Conservation (phyloP, 768 basidiomycete species). For the Suillus discolor region DNA sequence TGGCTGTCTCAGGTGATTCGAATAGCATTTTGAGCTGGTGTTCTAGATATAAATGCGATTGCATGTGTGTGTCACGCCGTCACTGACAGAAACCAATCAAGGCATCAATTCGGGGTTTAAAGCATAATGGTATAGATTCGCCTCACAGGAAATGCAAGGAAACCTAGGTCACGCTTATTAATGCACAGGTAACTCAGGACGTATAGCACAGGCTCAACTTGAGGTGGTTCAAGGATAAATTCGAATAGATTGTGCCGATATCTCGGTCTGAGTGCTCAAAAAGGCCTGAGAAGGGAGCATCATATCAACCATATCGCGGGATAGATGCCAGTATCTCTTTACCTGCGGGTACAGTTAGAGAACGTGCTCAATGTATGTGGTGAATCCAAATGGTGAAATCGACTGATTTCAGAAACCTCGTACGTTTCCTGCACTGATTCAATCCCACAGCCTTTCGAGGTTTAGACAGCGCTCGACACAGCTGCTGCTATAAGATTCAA, state of each 20-base stretch:
- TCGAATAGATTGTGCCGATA: conserved; percentile 1
- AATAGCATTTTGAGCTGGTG: conserved; percentile 26
- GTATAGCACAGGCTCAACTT: conserved; percentile 6
- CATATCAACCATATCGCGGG: background rate
- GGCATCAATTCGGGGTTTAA: conserved; percentile 13
- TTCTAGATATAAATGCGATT: conserved; percentile 25
- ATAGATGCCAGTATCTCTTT: background rate
- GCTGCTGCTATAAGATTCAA: background rate
- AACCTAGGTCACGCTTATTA: conserved; percentile 11
- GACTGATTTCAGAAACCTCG: background rate
- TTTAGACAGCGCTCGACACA: background rate
- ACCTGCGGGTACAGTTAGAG: background rate
- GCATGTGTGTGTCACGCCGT: conserved; percentile 26
- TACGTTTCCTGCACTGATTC: background rate
- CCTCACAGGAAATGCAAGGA: conserved; percentile 20
- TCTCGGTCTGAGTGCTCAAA: conserved; percentile 12
- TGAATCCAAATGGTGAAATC: background rate
- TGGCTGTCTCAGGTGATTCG: conserved; percentile 30
- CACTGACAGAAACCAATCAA: conserved; percentile 15
- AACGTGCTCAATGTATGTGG: background rate
- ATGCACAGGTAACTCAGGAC: conserved; percentile 19
- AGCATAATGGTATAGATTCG: conserved; percentile 6
- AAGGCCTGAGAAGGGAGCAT: conserved; percentile 10
- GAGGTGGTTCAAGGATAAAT: conserved; percentile 3
- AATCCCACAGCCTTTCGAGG: background rate